These are phyloP conservation scores for Phaeolepiota aurea DNA, from an alignment of 768 basidiomycete genomes.

Conservation along the genomic window DNA sequence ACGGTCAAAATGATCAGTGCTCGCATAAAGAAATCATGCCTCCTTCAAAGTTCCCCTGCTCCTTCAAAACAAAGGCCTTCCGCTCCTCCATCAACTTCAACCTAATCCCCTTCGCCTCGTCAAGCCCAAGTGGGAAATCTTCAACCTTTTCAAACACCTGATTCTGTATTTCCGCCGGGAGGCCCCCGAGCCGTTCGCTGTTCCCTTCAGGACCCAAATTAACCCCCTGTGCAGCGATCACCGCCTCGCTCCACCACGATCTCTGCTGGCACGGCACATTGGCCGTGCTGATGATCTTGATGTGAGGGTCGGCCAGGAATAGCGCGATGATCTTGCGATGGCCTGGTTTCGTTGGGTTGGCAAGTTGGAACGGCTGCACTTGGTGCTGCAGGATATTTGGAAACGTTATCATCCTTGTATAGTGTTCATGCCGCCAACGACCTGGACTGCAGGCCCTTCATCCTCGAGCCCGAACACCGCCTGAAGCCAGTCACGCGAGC, in stretches of 20 bases:
- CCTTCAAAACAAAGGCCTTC: constrained; percentile 4
- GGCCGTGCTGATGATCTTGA: constrained; percentile 15
- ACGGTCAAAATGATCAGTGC: background rate
- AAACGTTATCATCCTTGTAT: constrained; percentile 20
- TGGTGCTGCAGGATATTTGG: constrained; percentile 29
- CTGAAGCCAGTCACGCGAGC: background rate
- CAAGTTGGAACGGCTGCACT: constrained; percentile 23
- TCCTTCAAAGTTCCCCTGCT: background rate
- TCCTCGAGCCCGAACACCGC: constrained; percentile 7
- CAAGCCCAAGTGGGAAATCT: constrained; percentile 16
- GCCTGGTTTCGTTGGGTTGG: constrained; percentile 24
- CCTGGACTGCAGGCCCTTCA: constrained; percentile 11
- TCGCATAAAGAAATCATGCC: background rate
- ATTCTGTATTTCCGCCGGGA: constrained; percentile 19
- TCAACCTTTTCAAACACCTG: constrained; percentile 14
- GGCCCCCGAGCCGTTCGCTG: constrained; percentile 2
- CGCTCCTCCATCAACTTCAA: constrained; percentile 23
- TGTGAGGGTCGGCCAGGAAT: constrained; percentile 26
- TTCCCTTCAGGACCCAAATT: background rate
- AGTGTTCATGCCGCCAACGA: constrained; percentile 19
- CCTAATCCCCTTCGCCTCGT: constrained; percentile 20
- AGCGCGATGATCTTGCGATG: constrained; percentile 31
- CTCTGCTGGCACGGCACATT: constrained; percentile 18
- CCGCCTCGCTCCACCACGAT: constrained; percentile 17
- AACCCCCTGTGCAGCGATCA: constrained; percentile 3